Evolutionary conservation across 768 basidiomycete genomes (phyloP), one percentile per base, ranked within the genome.

Genomic region (Mycena floridula): DNA sequence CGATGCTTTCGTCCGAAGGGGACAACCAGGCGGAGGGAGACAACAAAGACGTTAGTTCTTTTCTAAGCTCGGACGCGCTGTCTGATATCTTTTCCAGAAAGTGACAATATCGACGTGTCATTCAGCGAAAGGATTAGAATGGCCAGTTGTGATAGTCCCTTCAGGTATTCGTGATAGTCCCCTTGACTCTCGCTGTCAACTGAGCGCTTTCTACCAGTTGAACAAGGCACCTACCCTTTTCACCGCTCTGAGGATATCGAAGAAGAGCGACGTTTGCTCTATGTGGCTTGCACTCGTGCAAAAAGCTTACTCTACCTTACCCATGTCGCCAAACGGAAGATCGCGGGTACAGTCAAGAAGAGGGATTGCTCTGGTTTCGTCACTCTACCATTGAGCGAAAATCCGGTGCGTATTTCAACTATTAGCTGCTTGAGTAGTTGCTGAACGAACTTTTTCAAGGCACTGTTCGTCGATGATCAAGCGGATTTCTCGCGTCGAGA

Each of bases 101-200:
- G 89, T 93, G 6, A 85, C 82, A 1, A 79, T 93, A 36, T 74
- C 84, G 2, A 94, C 91, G 0, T 89, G 90, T 44, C 91, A 95
- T 64, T 79, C 89, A 25, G 89, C 90, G 0, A 95, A 95, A 59
- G 90, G 91, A 0, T 66, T 93, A 7, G 91, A 95, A 61, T 95
- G 90, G 89, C 89, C 91, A 1, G 85, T 92, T 2, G 89, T 93
- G 0, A 82, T 93, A 49, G 67, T 89, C 16, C 85, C 85, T 20
- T 77, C 82, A 12, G 80, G 83, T 83, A 55, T n/a, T n/a, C 48
- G 58, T 43, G 15, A 7, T 27, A 13, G 53, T 26, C n/a, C n/a
- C n/a, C n/a, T 35, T 21, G 25, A 8, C 46, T 27, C 12, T 25
- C 35, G 15, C 26, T 37, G 7, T 39, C 27, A 20, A 24, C 28